These are phyloP conservation scores for Acrodontium crateriforme DNA, from an alignment of 2,329 filamentous ascomycete genomes.

Conservation along the genomic window DNA sequence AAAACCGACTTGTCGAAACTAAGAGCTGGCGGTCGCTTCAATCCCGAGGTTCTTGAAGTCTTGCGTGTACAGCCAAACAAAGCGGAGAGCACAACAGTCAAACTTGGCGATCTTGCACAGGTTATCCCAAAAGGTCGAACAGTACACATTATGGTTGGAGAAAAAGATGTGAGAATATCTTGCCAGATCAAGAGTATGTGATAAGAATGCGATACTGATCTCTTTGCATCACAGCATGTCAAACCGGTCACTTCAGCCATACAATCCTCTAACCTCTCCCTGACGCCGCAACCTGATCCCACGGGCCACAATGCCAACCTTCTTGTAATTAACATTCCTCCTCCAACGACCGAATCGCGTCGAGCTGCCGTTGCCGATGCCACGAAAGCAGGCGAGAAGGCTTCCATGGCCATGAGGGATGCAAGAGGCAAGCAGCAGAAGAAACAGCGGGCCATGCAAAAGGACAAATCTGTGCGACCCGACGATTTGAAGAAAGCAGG, in stretches of 20 bases:
- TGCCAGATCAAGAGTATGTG: not conserved
- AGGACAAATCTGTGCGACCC: slow-evolving; percentile 29
- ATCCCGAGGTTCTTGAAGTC: slow-evolving; percentile 46
- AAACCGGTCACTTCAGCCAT: slow-evolving; percentile 42
- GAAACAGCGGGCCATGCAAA: slow-evolving; percentile 30
- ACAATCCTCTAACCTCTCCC: slow-evolving; percentile 35
- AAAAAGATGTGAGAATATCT: slow-evolving; percentile 42
- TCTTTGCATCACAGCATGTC: slow-evolving; percentile 31
- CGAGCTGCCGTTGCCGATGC: slow-evolving; percentile 18
- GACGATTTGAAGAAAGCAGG: slow-evolving; percentile 37
- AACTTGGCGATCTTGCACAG: slow-evolving; percentile 50
- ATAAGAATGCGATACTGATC: not conserved
- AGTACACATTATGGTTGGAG: slow-evolving; percentile 48
- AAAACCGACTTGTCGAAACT: slow-evolving; percentile 49
- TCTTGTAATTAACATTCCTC: slow-evolving; percentile 41
- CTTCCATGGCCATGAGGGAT: slow-evolving; percentile 27
- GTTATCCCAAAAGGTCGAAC: slow-evolving; percentile 51
- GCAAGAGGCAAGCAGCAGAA: slow-evolving; percentile 36
- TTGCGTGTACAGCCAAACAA: slow-evolving; percentile 47
- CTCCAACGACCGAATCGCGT: slow-evolving; percentile 42
- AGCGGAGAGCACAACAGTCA: slow-evolving; percentile 34
- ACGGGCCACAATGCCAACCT: slow-evolving; percentile 37
- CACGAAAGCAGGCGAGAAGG: slow-evolving; percentile 29
- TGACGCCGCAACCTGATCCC: slow-evolving; percentile 35
- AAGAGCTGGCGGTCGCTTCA: slow-evolving; percentile 47